A percentile compares a stretch with the other conserved stretches of the same genome.
Conservation (phyloP, 371 early-diverging fungal genomes). For the Syncephalastrum racemosum region DNA sequence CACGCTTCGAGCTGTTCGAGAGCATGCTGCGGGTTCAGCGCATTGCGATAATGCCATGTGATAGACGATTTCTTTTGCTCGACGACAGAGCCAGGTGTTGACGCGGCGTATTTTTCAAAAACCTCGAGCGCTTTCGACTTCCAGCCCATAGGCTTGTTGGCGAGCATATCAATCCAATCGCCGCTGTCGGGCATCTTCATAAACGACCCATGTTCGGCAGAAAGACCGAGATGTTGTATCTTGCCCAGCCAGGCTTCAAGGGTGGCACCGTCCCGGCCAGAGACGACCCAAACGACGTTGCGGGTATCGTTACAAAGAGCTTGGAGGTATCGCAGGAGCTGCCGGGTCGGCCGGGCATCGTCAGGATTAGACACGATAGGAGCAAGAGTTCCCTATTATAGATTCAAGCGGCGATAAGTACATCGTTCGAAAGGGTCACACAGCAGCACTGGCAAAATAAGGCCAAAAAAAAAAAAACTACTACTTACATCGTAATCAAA, state of each 20-base stretch:
- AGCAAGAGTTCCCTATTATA: conserved; percentile 78
- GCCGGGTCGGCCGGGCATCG: conserved; percentile 67
- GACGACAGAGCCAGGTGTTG: conserved; percentile 90
- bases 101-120: conserved; percentile 85
- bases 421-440: not conserved
- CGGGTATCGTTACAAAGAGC: conserved; percentile 68
- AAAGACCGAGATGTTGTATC: conserved; percentile 72
- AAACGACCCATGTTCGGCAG: conserved; percentile 71
- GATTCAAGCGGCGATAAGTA: conserved; percentile 5
- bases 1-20: conserved; percentile 77
- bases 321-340: conserved; percentile 64
- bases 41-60: conserved; percentile 92
- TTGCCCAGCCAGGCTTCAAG: conserved; percentile 71
- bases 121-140: conserved; percentile 83
- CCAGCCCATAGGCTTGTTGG: conserved; percentile 78
- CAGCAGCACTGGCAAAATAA: not conserved
- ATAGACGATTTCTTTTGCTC: conserved; percentile 84
- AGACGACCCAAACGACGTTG: conserved; percentile 89
- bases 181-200: conserved; percentile 77
- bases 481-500: conserved; percentile 79
- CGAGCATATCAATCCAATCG: conserved; percentile 85
- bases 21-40: conserved; percentile 39
- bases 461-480: not conserved
- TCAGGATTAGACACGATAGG: conserved; percentile 76
- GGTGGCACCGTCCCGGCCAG: conserved; percentile 72